A percentile compares a stretch with the other conserved stretches of the same genome.
These are phyloP conservation scores for Myxozyma melibiosi DNA, from an alignment of 805 yeast species.

Conservation along the genomic window DNA sequence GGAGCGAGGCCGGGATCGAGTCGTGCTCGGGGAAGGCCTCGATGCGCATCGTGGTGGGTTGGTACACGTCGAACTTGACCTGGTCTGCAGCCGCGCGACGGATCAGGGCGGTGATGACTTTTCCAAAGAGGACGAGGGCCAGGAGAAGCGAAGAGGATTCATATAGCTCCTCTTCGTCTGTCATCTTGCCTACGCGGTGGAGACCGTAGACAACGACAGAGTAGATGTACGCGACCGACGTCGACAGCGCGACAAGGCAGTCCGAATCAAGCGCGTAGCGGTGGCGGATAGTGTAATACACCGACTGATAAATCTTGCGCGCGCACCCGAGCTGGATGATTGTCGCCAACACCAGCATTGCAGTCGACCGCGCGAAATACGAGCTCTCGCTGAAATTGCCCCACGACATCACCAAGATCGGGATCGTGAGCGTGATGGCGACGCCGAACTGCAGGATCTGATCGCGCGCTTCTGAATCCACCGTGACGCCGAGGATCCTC, in stretches of 20 bases:
- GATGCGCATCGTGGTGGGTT: constrained; percentile 11
- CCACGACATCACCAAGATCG: constrained; percentile 28
- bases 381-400: neutral
- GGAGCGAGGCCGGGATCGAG: constrained; percentile 6
- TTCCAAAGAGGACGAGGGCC: constrained; percentile 22
- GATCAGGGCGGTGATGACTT: neutral
- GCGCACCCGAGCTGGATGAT: constrained; percentile 17
- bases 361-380: neutral
- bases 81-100: constrained; percentile 14
- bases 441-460: neutral
- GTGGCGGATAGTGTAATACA: neutral
- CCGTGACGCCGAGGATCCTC: neutral
- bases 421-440: constrained; percentile 14
- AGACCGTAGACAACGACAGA: constrained; percentile 14
- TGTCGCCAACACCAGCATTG: constrained; percentile 16
- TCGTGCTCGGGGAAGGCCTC: neutral
- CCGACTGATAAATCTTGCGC: constrained; percentile 13
- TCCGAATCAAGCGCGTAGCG: constrained; percentile 14
- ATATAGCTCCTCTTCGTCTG: constrained; percentile 12
- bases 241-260: constrained; percentile 21
- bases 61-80: constrained; percentile 9
- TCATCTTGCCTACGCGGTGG: constrained; percentile 1
- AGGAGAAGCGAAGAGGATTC: constrained; percentile 19
- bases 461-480: neutral
- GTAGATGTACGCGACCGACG: constrained; percentile 18